These are phyloP conservation scores for Medicago lupulina DNA, from an alignment of 306 rosid species.

Conservation along the genomic window DNA sequence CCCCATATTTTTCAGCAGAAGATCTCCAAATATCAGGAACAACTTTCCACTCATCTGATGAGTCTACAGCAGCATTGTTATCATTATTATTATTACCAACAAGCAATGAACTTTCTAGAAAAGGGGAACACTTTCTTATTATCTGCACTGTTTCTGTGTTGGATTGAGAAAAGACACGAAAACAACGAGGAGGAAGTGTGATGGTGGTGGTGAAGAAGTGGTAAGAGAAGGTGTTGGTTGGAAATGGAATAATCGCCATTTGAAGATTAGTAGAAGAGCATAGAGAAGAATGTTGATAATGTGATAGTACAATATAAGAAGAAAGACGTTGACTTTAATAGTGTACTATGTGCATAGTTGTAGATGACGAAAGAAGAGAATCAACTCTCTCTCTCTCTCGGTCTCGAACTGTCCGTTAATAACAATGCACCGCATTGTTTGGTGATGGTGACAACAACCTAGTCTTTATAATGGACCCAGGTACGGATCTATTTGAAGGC, in stretches of 20 bases:
- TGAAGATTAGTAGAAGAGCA: neutral
- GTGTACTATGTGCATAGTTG: neutral
- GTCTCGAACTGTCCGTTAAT: too few relatives aligned
- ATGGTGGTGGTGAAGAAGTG: neutral
- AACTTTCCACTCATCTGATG: constrained; percentile 75
- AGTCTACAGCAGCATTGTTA: constrained; percentile 42
- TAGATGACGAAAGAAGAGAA: neutral
- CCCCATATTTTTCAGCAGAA: constrained; percentile 86
- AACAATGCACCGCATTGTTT: neutral
- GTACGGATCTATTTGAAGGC: too few relatives aligned
- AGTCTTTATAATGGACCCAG: neutral
- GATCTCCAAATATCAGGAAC: constrained; percentile 98
- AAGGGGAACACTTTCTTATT: constrained; percentile 82
- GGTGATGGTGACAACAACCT: neutral
- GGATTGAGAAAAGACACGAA: constrained; percentile 3
- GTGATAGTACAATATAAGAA: neutral
- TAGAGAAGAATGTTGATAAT: neutral
- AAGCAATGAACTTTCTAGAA: constrained; percentile 71
- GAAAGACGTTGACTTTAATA: neutral
- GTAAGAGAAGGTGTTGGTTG: neutral
- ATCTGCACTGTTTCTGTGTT: constrained; percentile 55
- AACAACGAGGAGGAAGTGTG: neutral
- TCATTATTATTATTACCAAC: constrained; percentile 40
- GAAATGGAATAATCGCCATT: neutral
- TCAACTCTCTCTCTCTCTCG: too few relatives aligned